Evolutionary conservation across 768 basidiomycete species (phyloP), one percentile per base, ranked within the genome.

Genomic region (Mycena leptocephala): DNA sequence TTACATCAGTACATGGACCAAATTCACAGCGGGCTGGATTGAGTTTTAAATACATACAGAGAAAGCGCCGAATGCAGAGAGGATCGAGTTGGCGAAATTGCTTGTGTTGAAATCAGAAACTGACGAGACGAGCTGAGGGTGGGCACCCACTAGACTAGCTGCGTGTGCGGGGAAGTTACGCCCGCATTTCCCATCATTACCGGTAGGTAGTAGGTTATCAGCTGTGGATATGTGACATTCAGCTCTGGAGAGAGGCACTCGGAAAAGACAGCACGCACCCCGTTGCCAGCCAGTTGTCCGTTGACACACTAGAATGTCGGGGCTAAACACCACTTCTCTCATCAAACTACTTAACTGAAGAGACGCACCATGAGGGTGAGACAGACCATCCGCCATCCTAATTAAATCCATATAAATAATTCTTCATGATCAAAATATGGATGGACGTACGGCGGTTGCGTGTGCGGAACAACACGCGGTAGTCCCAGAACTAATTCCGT

Each of bases 371-470:
- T 82, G 51, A 82, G 75, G 3, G 77, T 20, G 20, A 82, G 72
- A 41, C 79, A 81, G 18, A 77, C 39, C 81, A 82, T 82, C n/a
- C 81, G 74, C 81, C 81, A 82, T 56, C 80, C 79, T 79, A 32
- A 24, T 66, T 3, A 64, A 58, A 30, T 59, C 5, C n/a, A 43
- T 8, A 26, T 9, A 3, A 11, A 33, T 24, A 24, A 9, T 37
- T 3, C 26, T n/a, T n/a, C n/a, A n/a, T n/a, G n/a, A n/a, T 61
- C 7, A 11, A 16, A 22, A 10, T 5, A 24, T 14, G 43, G n/a
- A n/a, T n/a, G n/a, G 14, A 64, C 77, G 43, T 37, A 78, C 79
- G 55, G 73, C 62, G 62, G 65, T 80, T 82, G n/a, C 70, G 78
- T 0, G 65, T 77, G 39, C 74, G 78, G 59, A 77, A 79, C 7